A percentile compares a stretch with the other conserved stretches of the same genome.
Evolutionary conservation across 352 stramenopile species (phyloP).

Genomic region (Paralagenidium karlingii): DNA sequence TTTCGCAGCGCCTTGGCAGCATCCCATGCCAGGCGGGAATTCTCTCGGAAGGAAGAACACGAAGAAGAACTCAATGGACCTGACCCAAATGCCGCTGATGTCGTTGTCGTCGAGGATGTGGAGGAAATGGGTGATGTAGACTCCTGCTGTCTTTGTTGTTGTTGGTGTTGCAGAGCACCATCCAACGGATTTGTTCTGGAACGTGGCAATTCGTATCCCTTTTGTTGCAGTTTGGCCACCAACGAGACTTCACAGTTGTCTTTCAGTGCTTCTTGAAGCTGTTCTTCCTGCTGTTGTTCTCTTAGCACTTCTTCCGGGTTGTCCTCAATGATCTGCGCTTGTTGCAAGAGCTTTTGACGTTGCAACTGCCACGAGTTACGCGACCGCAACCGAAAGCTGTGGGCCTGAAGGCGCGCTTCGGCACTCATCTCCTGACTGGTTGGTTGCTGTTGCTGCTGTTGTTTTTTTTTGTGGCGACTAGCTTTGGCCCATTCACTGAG

Average conservation of each 20-base stretch:
- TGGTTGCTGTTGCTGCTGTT: constrained; percentile 1
- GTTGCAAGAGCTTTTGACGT: constrained; percentile 18
- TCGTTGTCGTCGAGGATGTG: no score
- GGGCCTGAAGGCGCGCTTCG: not conserved
- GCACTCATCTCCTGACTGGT: no score
- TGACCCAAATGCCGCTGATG: no score
- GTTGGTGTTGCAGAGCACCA: no score
- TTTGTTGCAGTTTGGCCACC: constrained; percentile 23
- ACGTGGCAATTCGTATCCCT: constrained; percentile 42
- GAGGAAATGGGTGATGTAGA: no score
- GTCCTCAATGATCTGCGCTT: constrained; percentile 8
- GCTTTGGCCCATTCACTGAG: no score
- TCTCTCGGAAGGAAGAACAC: constrained; percentile 16
- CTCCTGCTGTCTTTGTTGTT: no score
- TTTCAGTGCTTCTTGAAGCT: not conserved
- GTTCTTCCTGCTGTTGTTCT: not conserved
- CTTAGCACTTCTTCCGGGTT: not conserved
- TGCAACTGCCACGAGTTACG: constrained; percentile 52
- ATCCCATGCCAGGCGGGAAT: constrained; percentile 12
- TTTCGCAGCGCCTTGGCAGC: constrained; percentile 12
- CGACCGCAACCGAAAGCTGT: constrained; percentile 36
- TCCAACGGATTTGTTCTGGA: no score
- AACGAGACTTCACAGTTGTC: constrained; percentile 16
- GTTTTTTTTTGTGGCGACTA: constrained; percentile 8
- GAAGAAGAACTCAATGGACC: no score